Evolutionary conservation across 768 basidiomycete genomes (phyloP), one percentile per base, ranked within the genome.

Genomic region (Rhodosporidiobolus sp.): DNA sequence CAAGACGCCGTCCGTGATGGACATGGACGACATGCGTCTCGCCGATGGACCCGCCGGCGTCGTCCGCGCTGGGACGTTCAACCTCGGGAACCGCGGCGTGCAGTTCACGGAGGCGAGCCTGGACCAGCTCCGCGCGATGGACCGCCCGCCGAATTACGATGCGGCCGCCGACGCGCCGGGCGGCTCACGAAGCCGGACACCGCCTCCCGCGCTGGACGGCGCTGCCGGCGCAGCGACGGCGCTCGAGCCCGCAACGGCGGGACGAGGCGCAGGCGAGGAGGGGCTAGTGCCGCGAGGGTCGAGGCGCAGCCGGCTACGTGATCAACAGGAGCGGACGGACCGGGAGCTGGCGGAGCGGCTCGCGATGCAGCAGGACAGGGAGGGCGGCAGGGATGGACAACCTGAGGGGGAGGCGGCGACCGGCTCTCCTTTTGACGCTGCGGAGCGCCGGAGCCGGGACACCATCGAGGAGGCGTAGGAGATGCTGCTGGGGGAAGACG

Each of bases 31-130:
- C 45, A 43, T 55, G 16, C 24, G 14, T 7, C n/a, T 52, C 12
- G 8, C 57, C 22, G 28, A 32, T 35, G 70, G 64, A 0, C 43
- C 59, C 0, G 54, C 65, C 1, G 65, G 65, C 26, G 22, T 67
- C 8, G 19, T 22, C 10, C 45, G 70, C 28, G 70, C 70, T 7
- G 70, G 70, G 5, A 71, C 70, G 46, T 66, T 63, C 65, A 71
- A 71, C 28, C 55, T 71, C 22, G 70, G 65, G 8, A 43, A 43
- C 38, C 38, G 38, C 28, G 34, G 55, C 34, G 65, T 71, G 24
- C 28, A 28, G 20, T 71, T 71, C 20, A 71, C 70, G 10, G 70
- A 71, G 30, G 53, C 65, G 28, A 62, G 59, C 10, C 46, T 71
- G 26, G 63, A 65, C 14, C 52, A 24, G 2, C 20, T 71, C 46